Conservation (phyloP, 495 filamentous ascomycete species). For the Chaetomium fimeti region DNA sequence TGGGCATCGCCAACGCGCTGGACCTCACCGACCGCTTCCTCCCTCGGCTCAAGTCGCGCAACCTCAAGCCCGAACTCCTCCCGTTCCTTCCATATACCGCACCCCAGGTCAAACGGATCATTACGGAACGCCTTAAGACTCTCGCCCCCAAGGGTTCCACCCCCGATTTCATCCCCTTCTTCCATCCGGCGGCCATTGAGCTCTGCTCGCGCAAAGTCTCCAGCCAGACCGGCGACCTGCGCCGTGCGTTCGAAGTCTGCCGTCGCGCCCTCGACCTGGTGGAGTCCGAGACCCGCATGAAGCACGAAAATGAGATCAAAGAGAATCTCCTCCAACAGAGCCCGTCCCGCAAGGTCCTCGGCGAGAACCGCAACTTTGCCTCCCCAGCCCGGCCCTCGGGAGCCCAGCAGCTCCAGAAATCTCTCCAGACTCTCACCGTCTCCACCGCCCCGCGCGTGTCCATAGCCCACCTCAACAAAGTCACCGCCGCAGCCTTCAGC, state of each 20-base stretch:
- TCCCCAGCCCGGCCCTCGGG: conserved; percentile 42
- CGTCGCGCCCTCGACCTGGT: conserved; percentile 86
- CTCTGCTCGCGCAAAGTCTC: conserved; percentile 92
- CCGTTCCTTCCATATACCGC: conserved; percentile 93
- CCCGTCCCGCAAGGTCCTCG: conserved; percentile 44
- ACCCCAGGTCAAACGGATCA: conserved; percentile 80
- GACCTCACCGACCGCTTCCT: conserved; percentile 95
- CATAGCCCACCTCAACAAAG: conserved; percentile 84
- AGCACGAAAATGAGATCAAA: conserved; percentile 54
- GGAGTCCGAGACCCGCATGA: conserved; percentile 74
- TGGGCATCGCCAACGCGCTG: conserved; percentile 95
- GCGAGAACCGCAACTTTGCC: conserved; percentile 47
- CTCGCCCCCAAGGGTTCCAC: conserved; percentile 54
- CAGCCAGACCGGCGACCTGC: conserved; percentile 87
- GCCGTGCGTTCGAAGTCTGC: conserved; percentile 93
- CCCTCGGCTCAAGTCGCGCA: conserved; percentile 87
- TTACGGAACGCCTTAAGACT: conserved; percentile 76
- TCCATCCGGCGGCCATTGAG: conserved; percentile 90
- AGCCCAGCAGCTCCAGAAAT: conserved; percentile 37
- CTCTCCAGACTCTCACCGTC: conserved; percentile 59
- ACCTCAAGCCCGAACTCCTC: conserved; percentile 82
- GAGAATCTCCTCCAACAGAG: conserved; percentile 51
- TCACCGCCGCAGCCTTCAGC: conserved; percentile 81
- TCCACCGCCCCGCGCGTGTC: conserved; percentile 84
- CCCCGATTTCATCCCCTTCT: conserved; percentile 71